These are phyloP conservation scores for Ilex paraguariensis DNA, from an alignment of 305 asterid species.

Conservation along the genomic window DNA sequence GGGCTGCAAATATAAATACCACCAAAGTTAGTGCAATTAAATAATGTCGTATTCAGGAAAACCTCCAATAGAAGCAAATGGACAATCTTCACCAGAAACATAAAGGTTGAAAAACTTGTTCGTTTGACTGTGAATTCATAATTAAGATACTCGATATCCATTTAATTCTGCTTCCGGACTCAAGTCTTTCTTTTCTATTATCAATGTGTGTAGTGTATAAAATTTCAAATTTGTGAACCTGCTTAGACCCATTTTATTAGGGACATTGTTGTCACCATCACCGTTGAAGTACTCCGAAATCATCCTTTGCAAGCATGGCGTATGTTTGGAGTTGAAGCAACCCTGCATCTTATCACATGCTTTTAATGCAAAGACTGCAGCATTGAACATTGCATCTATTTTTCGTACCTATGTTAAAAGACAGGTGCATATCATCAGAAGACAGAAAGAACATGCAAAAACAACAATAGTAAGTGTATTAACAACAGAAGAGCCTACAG, in stretches of 20 bases:
- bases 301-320: conserved; percentile 66
- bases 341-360: conserved; percentile 57
- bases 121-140: background rate
- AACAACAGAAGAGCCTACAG: background rate
- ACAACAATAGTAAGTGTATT: background rate
- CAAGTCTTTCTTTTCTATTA: too few species aligned
- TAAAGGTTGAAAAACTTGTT: background rate
- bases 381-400: conserved; percentile 64
- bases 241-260: conserved; percentile 47
- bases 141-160: too few species aligned
- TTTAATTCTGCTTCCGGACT: too few species aligned
- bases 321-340: conserved; percentile 57
- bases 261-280: conserved; percentile 36
- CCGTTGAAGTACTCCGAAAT: conserved; percentile 67
- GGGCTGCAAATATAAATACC: conserved; percentile 52
- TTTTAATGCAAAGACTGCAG: conserved; percentile 59
- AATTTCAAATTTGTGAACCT: conserved; percentile 39
- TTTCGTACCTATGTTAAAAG: conserved; percentile 54
- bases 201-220: background rate
- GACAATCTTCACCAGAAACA: background rate
- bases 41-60: conserved; percentile 6
- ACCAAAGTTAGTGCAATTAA: conserved; percentile 23
- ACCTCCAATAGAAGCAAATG: background rate
- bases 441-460: background rate
- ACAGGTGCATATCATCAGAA: conserved; percentile 4